Evolutionary conservation across 2,329 filamentous ascomycete genomes (phyloP).

Genomic region (Gliomastix tumulicola): DNA sequence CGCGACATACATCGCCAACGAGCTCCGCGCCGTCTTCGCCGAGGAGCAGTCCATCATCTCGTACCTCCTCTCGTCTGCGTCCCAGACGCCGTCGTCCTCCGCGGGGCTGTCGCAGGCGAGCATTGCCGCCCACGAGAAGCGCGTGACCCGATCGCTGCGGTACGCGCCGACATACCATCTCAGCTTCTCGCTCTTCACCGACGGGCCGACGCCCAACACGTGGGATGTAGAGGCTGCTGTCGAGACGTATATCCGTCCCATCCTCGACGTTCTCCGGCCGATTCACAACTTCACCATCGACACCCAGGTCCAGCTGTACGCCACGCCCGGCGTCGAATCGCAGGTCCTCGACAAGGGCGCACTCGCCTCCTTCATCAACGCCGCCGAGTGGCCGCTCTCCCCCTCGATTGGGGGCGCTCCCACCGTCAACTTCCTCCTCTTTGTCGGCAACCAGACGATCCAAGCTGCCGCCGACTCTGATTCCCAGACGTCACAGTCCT

Average conservation of each 20-base stretch:
- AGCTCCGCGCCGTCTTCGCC: conserved; percentile 70
- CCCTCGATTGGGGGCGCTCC: conserved; percentile 90
- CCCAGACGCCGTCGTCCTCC: conserved; percentile 42
- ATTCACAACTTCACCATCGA: conserved; percentile 96
- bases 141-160: conserved; percentile 79
- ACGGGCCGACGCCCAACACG: conserved; percentile 67
- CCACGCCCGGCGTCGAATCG: conserved; percentile 56
- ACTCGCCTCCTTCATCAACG: conserved; percentile 91
- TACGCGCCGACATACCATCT: conserved; percentile 93
- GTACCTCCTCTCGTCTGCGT: conserved; percentile 58
- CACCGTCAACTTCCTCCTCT: conserved; percentile 93
- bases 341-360: conserved; percentile 74
- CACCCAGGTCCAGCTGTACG: conserved; percentile 92
- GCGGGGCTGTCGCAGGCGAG: conserved; percentile 41
- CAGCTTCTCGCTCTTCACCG: conserved; percentile 91
- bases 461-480: conserved; percentile 28
- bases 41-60: conserved; percentile 87
- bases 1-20: conserved; percentile 69
- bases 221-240: conserved; percentile 89
- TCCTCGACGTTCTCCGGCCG: conserved; percentile 69
- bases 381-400: conserved; percentile 93
- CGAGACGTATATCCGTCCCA: conserved; percentile 71
- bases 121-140: conserved; percentile 53
- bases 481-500: conserved; percentile 52
- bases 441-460: conserved; percentile 74